Base-by-base conservation (phyloP, 2,329 filamentous ascomycete species). In the Mycogone perniciosa region DNA sequence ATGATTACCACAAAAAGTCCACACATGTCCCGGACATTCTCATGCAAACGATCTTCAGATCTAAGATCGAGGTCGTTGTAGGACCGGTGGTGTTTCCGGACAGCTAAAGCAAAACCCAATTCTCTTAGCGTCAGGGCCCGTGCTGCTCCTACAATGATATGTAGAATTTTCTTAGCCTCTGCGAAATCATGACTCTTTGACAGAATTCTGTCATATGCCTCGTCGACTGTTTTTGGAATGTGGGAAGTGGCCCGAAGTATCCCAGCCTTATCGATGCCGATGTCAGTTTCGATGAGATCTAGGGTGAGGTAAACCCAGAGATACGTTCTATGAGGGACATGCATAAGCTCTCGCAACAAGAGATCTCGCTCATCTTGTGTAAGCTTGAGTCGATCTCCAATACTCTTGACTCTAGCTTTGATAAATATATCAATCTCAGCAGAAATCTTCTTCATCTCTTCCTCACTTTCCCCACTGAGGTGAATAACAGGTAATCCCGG, bases 1-100 rank as follows among this genome's bases (percentile, higher is more conserved):
- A 45, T 50, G 2, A 60, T 31, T 1, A 48, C 54, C 6, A 62
- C 46, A 8, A 70, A 69, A 6, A 67, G 64, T 26, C 67, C 62
- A 48, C 65, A 70, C 1, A 55, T 48, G 2, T 62, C 52, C 20
- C 64, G 48, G 9, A 64, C 52, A 6, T 51, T 41, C 7, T 45
- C 7, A 3, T 29, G 30, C 27, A 61, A 55, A 1, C 53, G 53
- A 0, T 46, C 31, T 2, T 56, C 51, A 10, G 31, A 30, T 33
- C 35, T 34, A 0, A 46, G 7, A 4, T 53, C 30, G 4, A 60
- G 42, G 8, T 56, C 49, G 7, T 31, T 7, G 8, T 49, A 56
- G 10, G 52, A 56, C 11, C 9, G 37, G 13, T 56, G 46, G 2
- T 48, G 7, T 38, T 50, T 0, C 29, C 34, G 3, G 33, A 62